Percentiles rank a stretch among this genome's conserved stretches.
These are phyloP conservation scores for Coprinopsis marcescibilis DNA, from an alignment of 768 basidiomycete genomes.

Conservation along the genomic window DNA sequence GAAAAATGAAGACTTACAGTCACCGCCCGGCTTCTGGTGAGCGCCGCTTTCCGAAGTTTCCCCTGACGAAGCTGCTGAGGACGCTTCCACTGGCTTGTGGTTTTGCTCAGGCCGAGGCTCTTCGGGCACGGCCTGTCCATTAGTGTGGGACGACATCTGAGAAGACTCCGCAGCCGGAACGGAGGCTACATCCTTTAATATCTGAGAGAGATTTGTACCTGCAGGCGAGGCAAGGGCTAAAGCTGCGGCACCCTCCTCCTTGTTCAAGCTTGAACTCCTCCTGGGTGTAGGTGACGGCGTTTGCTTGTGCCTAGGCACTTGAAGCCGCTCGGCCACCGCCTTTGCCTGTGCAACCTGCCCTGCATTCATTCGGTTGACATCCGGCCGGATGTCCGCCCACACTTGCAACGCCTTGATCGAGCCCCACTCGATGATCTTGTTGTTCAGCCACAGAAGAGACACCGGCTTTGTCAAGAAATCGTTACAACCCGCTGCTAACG, in stretches of 20 bases:
- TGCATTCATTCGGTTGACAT: slow-evolving; percentile 35
- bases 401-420: slow-evolving; percentile 92
- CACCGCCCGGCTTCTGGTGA: background rate
- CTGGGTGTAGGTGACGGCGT: slow-evolving; percentile 24
- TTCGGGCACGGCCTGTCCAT: too few relatives aligned
- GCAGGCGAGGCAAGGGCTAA: slow-evolving; percentile 19
- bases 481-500: slow-evolving; percentile 98
- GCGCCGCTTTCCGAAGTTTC: too few relatives aligned
- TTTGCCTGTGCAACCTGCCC: slow-evolving; percentile 37
- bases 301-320: slow-evolving; percentile 33
- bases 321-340: slow-evolving; percentile 41
- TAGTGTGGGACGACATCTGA: background rate
- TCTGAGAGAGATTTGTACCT: slow-evolving; percentile 4
- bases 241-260: slow-evolving; percentile 22
- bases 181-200: background rate
- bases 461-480: slow-evolving; percentile 99
- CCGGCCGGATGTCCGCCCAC: slow-evolving; percentile 81
- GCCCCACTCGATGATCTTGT: slow-evolving; percentile 99
- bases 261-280: slow-evolving; percentile 14
- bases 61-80: too few relatives aligned
- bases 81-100: too few relatives aligned
- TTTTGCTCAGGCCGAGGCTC: too few relatives aligned
- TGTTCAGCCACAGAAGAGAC: slow-evolving; percentile 90
- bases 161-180: background rate
- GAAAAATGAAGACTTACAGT: background rate